Evolutionary conservation across 2,329 filamentous ascomycete genomes (phyloP), one percentile per base, ranked within the genome.

Genomic region (Pyrenophora tritici-repentis): DNA sequence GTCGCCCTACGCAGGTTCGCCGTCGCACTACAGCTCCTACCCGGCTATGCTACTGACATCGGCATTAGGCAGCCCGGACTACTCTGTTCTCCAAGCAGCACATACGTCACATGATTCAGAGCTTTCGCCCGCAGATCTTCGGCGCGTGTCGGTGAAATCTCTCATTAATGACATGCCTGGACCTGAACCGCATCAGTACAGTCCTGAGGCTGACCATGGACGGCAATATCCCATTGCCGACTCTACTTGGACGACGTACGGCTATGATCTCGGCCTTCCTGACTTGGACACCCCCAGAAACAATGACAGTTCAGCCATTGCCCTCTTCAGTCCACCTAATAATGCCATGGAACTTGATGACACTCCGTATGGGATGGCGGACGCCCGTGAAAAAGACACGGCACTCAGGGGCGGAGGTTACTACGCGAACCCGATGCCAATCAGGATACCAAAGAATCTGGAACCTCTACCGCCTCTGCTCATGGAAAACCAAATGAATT

Each of bases 401-500:
- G 81, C 80, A 6, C 83, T 85, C 55, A 81, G 81, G 34, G 79
- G 78, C 29, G 82, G 81, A 10, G 85, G 84, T 2, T 92, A 92
- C 64, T 92, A 92, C 72, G 80, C 81, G 10, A 82, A 83, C 31
- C 86, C 87, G 0, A 86, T 91, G 0, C 76, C 82, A 1, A 86
- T 92, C 56, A 81, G 80, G 51, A 84, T 86, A 18, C 79, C 83
- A 2, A 81, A 81, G 54, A 78, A 78, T 43, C 69, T 87, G 26
- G 83, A 80, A 49, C 80, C 79, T 2, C 68, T 87, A 17, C 85
- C 85, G 4, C 63, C 75, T 3, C 75, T 82, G 8, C 75, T 91
- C 24, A 73, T 82, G 36, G 83, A 87, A 32, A 92, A 90, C 61
- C 87, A 85, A 1, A 93, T 93, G 83, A 93, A 94, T 64, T 73